A percentile compares a stretch with the other conserved stretches of the same genome.
These are phyloP conservation scores for Spergularia marina DNA, from an alignment of 148 eudicot genomes.

Conservation along the genomic window DNA sequence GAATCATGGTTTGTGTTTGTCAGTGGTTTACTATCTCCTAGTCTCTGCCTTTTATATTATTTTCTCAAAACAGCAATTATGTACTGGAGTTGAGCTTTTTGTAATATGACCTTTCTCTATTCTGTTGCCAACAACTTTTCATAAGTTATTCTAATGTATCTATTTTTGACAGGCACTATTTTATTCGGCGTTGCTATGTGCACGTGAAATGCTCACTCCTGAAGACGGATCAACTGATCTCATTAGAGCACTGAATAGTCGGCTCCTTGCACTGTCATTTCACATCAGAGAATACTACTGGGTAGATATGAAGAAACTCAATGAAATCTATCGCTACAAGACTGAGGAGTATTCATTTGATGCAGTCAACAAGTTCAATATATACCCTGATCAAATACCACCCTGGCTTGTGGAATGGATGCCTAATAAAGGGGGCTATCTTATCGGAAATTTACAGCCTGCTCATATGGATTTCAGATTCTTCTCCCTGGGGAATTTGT, in stretches of 20 bases:
- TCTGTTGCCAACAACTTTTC: background rate
- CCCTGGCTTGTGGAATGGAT: slow-evolving; percentile 85
- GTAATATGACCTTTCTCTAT: background rate
- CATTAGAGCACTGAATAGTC: slow-evolving; percentile 57
- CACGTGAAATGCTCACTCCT: slow-evolving; percentile 71
- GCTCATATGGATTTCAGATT: slow-evolving; percentile 91
- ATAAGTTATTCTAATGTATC: background rate
- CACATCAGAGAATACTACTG: slow-evolving; percentile 81
- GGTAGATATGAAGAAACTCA: slow-evolving; percentile 71
- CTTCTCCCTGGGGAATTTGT: slow-evolving; percentile 70
- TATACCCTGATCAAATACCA: slow-evolving; percentile 85
- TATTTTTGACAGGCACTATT: slow-evolving; percentile 53
- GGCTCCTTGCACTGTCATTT: slow-evolving; percentile 66
- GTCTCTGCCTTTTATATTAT: background rate
- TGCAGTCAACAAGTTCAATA: slow-evolving; percentile 84
- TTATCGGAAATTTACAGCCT: slow-evolving; percentile 84
- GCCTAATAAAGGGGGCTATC: slow-evolving; percentile 76
- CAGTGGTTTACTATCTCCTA: background rate
- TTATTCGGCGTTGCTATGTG: slow-evolving; percentile 69
- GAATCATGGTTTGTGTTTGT: background rate
- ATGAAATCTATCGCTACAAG: slow-evolving; percentile 76
- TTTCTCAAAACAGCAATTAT: background rate
- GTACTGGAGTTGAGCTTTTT: background rate
- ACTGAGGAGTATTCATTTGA: slow-evolving; percentile 83
- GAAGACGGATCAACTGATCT: slow-evolving; percentile 66